phyloP scores from a whole-genome alignment of 169 alveolate species.

The Plasmodium gonderi region DNA sequence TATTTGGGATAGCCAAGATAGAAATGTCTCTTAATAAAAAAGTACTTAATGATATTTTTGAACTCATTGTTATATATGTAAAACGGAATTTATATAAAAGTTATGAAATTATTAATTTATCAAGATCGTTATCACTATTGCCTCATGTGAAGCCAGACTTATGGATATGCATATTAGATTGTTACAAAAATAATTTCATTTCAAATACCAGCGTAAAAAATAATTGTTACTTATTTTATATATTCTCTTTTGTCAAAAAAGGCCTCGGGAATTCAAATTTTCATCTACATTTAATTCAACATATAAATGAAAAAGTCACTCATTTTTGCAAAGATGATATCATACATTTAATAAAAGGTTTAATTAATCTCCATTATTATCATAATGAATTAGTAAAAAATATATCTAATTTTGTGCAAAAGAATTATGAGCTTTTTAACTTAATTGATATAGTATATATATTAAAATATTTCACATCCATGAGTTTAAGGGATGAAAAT shows the following conservation, averaged over 20 bases:
- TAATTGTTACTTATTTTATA: constrained; percentile 55
- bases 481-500: constrained; percentile 21
- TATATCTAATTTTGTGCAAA: constrained; percentile 30
- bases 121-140: constrained; percentile 46
- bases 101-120: constrained; percentile 67
- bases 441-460: constrained; percentile 64
- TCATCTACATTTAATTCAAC: constrained; percentile 12
- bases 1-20: constrained; percentile 67
- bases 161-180: constrained; percentile 30
- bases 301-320: constrained; percentile 33
- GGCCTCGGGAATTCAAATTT: constrained; percentile 3
- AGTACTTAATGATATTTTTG: constrained; percentile 30
- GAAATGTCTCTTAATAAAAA: constrained; percentile 65
- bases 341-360: constrained; percentile 39
- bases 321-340: constrained; percentile 23
- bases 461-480: constrained; percentile 52
- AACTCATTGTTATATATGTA: constrained; percentile 17
- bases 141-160: constrained; percentile 39
- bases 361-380: constrained; percentile 51
- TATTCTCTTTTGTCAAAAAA: constrained; percentile 43
- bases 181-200: constrained; percentile 36
- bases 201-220: constrained; percentile 45
- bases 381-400: constrained; percentile 52
- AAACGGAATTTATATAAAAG: constrained; percentile 25
- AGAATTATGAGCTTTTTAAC: constrained; percentile 31